These are phyloP conservation scores for Tillandsia leiboldiana DNA, from an alignment of 176 grass and related monocot species.

Conservation along the genomic window DNA sequence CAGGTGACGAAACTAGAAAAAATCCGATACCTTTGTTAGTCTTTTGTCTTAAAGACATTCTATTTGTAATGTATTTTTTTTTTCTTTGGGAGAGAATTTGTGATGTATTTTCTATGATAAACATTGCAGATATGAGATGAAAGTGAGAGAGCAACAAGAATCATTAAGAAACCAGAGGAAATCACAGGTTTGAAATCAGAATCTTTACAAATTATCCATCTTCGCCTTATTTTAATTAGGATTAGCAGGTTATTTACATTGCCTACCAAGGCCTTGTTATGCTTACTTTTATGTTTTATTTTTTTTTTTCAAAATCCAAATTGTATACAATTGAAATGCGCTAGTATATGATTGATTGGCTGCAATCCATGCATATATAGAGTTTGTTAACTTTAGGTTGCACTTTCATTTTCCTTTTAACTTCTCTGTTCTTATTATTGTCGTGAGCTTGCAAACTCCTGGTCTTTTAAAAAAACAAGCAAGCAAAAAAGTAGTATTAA, in stretches of 20 bases:
- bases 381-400: too few species aligned
- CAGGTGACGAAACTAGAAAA: too few species aligned
- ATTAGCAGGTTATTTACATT: background rate
- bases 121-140: slow-evolving; percentile 77
- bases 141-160: slow-evolving; percentile 90
- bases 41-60: slow-evolving; percentile 9
- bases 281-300: background rate
- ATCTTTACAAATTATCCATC: background rate
- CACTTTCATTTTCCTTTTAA: too few species aligned
- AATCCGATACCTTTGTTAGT: background rate
- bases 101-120: slow-evolving; percentile 22
- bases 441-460: too few species aligned
- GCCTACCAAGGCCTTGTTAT: background rate
- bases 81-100: background rate
- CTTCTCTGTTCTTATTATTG: too few species aligned
- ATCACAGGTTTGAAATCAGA: slow-evolving; percentile 53
- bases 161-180: slow-evolving; percentile 81
- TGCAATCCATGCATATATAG: too few species aligned
- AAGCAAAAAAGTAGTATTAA: too few species aligned
- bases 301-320: too few species aligned
- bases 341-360: too few species aligned
- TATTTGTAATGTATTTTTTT: slow-evolving; percentile 19
- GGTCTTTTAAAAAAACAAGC: too few species aligned
- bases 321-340: too few species aligned
- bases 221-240: background rate